These are phyloP conservation scores for Chaetomiaceae sp. DNA, from an alignment of 2,329 filamentous ascomycete species.

Conservation along the genomic window DNA sequence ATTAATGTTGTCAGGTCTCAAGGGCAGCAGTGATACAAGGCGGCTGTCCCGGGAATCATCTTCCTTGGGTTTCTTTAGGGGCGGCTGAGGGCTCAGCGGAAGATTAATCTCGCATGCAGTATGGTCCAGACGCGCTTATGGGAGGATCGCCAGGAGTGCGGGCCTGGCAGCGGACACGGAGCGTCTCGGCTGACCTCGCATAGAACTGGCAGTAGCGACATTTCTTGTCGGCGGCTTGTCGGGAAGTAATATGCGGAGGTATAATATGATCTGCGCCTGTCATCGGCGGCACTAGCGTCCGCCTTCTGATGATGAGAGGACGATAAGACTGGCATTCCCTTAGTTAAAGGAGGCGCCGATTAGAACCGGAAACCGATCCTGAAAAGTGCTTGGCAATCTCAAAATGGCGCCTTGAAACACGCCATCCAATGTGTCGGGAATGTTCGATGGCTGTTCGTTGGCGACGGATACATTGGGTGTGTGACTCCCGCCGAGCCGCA, in stretches of 20 bases:
- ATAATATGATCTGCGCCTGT: constrained; percentile 12
- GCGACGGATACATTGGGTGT: background rate
- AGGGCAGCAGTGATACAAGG: background rate
- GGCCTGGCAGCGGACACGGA: background rate
- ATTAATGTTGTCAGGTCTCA: constrained; percentile 13
- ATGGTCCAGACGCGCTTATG: background rate
- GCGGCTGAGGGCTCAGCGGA: constrained; percentile 13
- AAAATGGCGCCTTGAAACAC: background rate
- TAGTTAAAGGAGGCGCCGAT: no score
- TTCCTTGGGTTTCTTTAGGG: background rate
- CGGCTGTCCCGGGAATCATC: constrained; percentile 19
- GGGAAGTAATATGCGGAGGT: constrained; percentile 15
- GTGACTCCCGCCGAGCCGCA: no score
- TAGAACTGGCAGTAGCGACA: background rate
- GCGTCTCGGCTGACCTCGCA: background rate
- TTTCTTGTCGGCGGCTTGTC: constrained; percentile 19
- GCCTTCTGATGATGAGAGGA: background rate
- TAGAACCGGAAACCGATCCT: background rate
- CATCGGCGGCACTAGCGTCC: background rate
- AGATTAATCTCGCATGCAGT: constrained; percentile 17
- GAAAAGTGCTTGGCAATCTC: background rate
- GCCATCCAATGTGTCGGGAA: background rate
- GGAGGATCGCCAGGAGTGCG: constrained; percentile 1
- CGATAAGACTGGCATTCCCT: no score
- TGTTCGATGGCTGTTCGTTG: background rate